These are phyloP conservation scores for Symbiodinium natans DNA, from an alignment of 73 alveolate genomes.

Conservation along the genomic window DNA sequence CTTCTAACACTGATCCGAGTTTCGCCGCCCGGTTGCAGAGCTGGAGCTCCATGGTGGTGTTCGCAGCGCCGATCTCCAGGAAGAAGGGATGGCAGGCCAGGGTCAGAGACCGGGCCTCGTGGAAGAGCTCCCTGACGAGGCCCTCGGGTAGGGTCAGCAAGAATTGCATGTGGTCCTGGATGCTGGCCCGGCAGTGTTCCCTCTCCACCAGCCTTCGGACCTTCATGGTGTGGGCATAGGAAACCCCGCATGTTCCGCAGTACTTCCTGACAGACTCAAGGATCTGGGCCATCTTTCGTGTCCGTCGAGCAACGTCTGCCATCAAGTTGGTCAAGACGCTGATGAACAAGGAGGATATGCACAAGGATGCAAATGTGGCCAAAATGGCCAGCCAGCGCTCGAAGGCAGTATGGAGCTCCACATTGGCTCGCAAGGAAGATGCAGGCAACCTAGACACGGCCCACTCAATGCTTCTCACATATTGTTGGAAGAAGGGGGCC, in stretches of 20 bases:
- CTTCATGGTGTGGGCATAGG: constrained; percentile 55
- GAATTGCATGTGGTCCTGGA: constrained; percentile 83
- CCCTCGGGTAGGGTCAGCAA: constrained; percentile 51
- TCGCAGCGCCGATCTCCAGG: constrained; percentile 46
- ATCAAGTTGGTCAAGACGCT: constrained; percentile 46
- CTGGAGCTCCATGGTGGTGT: constrained; percentile 40
- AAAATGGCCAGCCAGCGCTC: constrained; percentile 81
- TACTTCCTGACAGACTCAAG: constrained; percentile 70
- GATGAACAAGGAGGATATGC: constrained; percentile 48
- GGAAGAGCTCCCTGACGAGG: constrained; percentile 43
- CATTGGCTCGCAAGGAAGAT: constrained; percentile 29
- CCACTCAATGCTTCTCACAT: constrained; percentile 54
- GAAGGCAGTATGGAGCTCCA: constrained; percentile 51
- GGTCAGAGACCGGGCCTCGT: constrained; percentile 50
- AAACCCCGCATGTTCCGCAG: constrained; percentile 63
- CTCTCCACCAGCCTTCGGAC: constrained; percentile 57
- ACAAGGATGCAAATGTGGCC: constrained; percentile 18
- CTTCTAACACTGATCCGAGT: too few species aligned
- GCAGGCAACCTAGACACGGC: constrained; percentile 72
- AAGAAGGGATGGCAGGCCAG: constrained; percentile 62
- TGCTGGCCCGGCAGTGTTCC: constrained; percentile 67
- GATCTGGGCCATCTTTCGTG: constrained; percentile 66
- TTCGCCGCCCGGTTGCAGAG: constrained; percentile 53
- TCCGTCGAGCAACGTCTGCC: constrained; percentile 73
- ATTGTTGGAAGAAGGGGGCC: neutral